Conservation (phyloP, 1,284 basidiomycete species). For the Coniferiporia weirii region DNA sequence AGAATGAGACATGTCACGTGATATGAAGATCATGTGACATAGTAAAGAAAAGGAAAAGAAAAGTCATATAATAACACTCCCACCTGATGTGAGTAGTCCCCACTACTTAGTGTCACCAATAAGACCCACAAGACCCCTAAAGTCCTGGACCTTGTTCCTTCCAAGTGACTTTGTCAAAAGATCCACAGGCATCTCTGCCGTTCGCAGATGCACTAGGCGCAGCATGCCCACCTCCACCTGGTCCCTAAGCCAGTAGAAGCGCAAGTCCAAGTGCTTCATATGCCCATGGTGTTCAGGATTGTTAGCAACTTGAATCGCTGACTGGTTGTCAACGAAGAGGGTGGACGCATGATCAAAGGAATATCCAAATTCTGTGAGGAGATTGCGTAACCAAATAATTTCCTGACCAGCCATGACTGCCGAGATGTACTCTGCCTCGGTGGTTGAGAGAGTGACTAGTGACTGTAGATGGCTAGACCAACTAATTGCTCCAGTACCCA, state of each 20-base stretch:
- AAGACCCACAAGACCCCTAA: too few relatives aligned
- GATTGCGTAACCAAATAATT: constrained; percentile 32
- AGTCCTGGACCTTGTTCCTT: neutral
- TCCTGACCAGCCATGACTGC: constrained; percentile 27
- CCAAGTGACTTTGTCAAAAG: constrained; percentile 23
- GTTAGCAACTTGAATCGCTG: constrained; percentile 24
- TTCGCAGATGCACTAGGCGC: constrained; percentile 7
- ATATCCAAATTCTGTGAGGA: constrained; percentile 29
- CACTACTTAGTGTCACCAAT: too few relatives aligned
- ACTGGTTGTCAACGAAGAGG: constrained; percentile 26
- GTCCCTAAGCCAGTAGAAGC: constrained; percentile 25
- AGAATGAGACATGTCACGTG: too few relatives aligned
- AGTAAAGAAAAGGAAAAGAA: too few relatives aligned
- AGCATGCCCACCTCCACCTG: constrained; percentile 19
- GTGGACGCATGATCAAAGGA: constrained; percentile 17
- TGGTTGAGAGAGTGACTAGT: constrained; percentile 27
- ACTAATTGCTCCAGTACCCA: constrained; percentile 23
- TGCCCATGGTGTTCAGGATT: constrained; percentile 26
- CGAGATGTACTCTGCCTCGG: constrained; percentile 33
- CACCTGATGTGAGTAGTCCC: too few relatives aligned
- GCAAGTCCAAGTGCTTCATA: constrained; percentile 28
- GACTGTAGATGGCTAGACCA: constrained; percentile 29
- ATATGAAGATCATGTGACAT: too few relatives aligned
- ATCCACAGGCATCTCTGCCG: constrained; percentile 20
- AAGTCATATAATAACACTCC: too few relatives aligned